Evolutionary conservation across 1,139 yeast species (phyloP), one percentile per base, ranked within the genome.

Genomic region (Suhomyces kunorum): DNA sequence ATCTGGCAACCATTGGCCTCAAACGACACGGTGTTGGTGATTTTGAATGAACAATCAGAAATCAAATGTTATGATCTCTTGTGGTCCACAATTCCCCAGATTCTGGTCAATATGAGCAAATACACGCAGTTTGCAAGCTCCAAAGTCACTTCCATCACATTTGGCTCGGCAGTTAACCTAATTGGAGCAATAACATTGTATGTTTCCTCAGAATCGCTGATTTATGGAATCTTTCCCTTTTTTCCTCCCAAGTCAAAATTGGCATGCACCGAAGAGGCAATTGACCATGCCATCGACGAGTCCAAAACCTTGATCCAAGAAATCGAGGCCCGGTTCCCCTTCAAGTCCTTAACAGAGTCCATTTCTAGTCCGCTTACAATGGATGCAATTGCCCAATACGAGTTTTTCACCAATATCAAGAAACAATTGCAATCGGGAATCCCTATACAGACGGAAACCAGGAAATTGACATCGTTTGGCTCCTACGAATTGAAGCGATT

Each of bases 131-230:
- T 61, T 19, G 34, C 44, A 3, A 47, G 47, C n/a, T 49, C 50
- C 9, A 32, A 23, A 0, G 64, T 62, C 3, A 50, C 55, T 1
- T 66, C 74, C 4, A 64, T 71, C 5, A 38, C 64, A 0, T 70
- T 68, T 52, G 78, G 74, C 1, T 64, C 74, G 0, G 31, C 44
- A 1, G 34, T 40, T 3, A 55, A 54, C 39, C 51, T 71, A 25
- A 42, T 58, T 6, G 75, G 75, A 1, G 49, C 63, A 1, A 55
- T 71, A 40, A 61, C 74, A 0, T 58, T 71, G 35, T 71, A 71
- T 46, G 51, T 69, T 7, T 52, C 72, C 1, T 43, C 47, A 12
- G 41, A 46, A 0, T 58, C 62, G 3, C 43, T 54, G 8, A 44
- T 71, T 0, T 67, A 48, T 46, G 65, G 68, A 1, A 44, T 69